Conservation (phyloP, 1,284 basidiomycete genomes). For the Heterobasidion irregulare region DNA sequence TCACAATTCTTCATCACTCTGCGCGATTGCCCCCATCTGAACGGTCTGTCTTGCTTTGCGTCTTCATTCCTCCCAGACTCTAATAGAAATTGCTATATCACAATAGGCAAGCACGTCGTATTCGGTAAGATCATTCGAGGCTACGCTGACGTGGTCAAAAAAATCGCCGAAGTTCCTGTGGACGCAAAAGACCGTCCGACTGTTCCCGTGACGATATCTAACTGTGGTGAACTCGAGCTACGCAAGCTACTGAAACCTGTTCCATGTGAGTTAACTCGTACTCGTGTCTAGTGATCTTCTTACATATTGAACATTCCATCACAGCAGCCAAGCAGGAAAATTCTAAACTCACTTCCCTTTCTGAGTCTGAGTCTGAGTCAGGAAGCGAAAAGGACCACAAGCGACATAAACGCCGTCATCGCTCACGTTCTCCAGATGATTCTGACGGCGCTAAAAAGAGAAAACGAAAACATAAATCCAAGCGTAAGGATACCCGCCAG, state of each 20-base stretch:
- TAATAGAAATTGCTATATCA: background rate
- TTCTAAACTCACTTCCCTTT: constrained; percentile 13
- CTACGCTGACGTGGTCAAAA: constrained; percentile 50
- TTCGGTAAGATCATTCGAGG: constrained; percentile 62
- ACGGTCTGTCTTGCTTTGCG: constrained; percentile 29
- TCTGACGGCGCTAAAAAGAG: constrained; percentile 7
- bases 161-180: constrained; percentile 46
- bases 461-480: constrained; percentile 11
- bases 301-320: background rate
- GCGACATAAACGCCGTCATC: constrained; percentile 24
- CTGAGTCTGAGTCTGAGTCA: constrained; percentile 12
- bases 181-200: constrained; percentile 68
- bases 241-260: constrained; percentile 26
- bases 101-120: constrained; percentile 68
- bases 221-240: constrained; percentile 82
- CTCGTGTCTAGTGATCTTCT: background rate
- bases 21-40: constrained; percentile 60
- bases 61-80: background rate
- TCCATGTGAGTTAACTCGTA: background rate
- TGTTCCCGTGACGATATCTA: constrained; percentile 64
- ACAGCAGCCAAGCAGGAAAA: constrained; percentile 6
- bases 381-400: constrained; percentile 15
- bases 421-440: constrained; percentile 18
- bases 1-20: constrained; percentile 84
- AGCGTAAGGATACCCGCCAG: constrained; percentile 7